phyloP scores from a whole-genome alignment of 2,329 filamentous ascomycete species.

The Bimuria novae-zelandiae region DNA sequence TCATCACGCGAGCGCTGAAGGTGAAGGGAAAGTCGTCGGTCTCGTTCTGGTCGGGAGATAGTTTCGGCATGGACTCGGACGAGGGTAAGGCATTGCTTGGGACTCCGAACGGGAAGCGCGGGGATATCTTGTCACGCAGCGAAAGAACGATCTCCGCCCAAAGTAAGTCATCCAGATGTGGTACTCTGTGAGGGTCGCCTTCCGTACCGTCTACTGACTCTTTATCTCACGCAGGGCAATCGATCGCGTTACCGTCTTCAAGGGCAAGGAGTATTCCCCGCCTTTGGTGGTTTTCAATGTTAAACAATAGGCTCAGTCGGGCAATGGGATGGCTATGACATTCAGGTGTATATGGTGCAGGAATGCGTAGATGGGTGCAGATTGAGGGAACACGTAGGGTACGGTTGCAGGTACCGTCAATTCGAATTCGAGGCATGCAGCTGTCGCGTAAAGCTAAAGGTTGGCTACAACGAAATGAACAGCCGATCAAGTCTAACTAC shows the following conservation, averaged over 20 bases:
- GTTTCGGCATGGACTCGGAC: neutral
- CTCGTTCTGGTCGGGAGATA: neutral
- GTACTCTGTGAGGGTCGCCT: no score
- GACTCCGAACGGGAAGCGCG: neutral
- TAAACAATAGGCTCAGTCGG: no score
- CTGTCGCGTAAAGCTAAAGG: no score
- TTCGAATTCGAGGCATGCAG: no score
- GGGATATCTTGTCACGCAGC: neutral
- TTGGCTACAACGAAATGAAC: no score
- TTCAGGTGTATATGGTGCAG: no score
- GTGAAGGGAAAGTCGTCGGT: neutral
- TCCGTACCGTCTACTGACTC: neutral
- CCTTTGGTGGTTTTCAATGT: constrained; percentile 1
- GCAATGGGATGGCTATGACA: no score
- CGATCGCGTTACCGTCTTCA: neutral
- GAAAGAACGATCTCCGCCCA: neutral
- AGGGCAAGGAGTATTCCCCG: neutral
- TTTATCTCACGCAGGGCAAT: neutral
- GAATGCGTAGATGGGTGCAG: no score
- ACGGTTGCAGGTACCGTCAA: no score
- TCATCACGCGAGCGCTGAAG: neutral
- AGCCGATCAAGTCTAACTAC: no score
- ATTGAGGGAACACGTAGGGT: no score
- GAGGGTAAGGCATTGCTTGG: neutral
- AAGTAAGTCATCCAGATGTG: neutral